Conservation (phyloP, 148 eudicot genomes). For the Spergularia marina region DNA sequence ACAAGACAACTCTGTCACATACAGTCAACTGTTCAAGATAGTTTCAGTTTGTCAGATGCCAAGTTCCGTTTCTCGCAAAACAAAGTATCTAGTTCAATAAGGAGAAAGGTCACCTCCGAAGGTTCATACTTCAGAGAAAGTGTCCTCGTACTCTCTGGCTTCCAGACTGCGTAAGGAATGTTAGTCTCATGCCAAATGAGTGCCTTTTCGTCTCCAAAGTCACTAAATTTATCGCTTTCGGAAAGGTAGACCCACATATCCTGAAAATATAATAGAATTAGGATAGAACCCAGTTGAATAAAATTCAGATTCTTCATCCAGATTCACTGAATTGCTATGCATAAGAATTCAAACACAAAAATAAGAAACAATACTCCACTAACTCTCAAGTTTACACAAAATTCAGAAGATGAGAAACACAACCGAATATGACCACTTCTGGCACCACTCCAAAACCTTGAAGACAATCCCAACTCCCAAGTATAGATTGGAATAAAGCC, state of each 20-base stretch:
- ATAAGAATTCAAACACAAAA: constrained; percentile 35
- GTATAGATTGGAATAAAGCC: constrained; percentile 1
- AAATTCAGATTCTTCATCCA: constrained; percentile 39
- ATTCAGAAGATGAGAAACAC: background rate
- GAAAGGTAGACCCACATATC: constrained; percentile 95
- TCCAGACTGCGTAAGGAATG: constrained; percentile 96
- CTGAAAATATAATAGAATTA: constrained; percentile 32
- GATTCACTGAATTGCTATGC: constrained; percentile 56
- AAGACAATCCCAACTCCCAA: background rate
- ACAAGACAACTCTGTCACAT: background rate
- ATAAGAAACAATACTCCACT: too few relatives aligned
- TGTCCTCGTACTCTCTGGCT: constrained; percentile 73
- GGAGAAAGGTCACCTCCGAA: constrained; percentile 56
- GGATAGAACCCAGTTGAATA: background rate
- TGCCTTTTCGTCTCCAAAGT: constrained; percentile 76
- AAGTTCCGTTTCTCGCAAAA: background rate
- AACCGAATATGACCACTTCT: background rate
- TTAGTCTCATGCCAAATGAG: constrained; percentile 97
- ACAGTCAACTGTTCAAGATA: background rate
- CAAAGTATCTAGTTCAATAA: background rate
- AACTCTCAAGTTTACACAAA: too few relatives aligned
- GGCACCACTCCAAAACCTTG: background rate
- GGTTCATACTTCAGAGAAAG: constrained; percentile 73
- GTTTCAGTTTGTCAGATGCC: background rate
- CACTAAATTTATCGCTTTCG: constrained; percentile 71